Evolutionary conservation across 805 yeast species (phyloP).

Genomic region (Zygosaccharomyces lentus): DNA sequence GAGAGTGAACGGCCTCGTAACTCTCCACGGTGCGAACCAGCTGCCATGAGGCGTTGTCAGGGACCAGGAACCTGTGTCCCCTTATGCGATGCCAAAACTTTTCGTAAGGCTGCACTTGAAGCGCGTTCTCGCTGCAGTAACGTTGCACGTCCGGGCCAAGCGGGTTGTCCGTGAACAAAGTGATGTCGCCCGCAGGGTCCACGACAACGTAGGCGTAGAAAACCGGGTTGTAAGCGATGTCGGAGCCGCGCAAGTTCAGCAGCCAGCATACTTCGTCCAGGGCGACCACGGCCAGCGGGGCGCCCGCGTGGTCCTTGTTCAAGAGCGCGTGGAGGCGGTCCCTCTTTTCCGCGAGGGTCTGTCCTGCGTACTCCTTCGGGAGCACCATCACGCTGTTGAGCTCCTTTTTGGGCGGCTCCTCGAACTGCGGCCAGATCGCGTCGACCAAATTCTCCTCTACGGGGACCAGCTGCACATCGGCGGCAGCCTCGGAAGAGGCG

Average conservation of each 20-base stretch:
- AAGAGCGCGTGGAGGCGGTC: slow-evolving; percentile 40
- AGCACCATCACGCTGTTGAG: slow-evolving; percentile 48
- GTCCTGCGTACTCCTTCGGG: slow-evolving; percentile 59
- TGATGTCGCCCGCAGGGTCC: slow-evolving; percentile 40
- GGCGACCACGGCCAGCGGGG: slow-evolving; percentile 58
- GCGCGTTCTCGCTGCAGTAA: slow-evolving; percentile 43
- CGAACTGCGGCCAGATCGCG: slow-evolving; percentile 64
- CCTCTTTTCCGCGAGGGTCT: slow-evolving; percentile 54
- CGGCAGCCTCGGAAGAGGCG: neutral
- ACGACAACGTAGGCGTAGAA: slow-evolving; percentile 60
- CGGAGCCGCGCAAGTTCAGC: slow-evolving; percentile 77
- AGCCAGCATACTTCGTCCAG: slow-evolving; percentile 92
- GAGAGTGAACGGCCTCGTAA: slow-evolving; percentile 47
- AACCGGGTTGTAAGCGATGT: slow-evolving; percentile 81
- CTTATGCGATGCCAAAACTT: slow-evolving; percentile 56
- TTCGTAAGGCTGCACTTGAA: slow-evolving; percentile 50
- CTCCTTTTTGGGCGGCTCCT: slow-evolving; percentile 57
- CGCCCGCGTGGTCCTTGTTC: slow-evolving; percentile 29
- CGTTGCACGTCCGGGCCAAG: slow-evolving; percentile 34
- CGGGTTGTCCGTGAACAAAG: slow-evolving; percentile 51
- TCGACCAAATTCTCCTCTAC: slow-evolving; percentile 68
- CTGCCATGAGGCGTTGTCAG: slow-evolving; percentile 66
- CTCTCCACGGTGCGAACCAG: slow-evolving; percentile 48
- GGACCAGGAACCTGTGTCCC: slow-evolving; percentile 42
- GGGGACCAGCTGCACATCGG: slow-evolving; percentile 46